A percentile compares a stretch with the other conserved stretches of the same genome.
phyloP scores from a whole-genome alignment of 164 flowering plant species.

The Houttuynia cordata region DNA sequence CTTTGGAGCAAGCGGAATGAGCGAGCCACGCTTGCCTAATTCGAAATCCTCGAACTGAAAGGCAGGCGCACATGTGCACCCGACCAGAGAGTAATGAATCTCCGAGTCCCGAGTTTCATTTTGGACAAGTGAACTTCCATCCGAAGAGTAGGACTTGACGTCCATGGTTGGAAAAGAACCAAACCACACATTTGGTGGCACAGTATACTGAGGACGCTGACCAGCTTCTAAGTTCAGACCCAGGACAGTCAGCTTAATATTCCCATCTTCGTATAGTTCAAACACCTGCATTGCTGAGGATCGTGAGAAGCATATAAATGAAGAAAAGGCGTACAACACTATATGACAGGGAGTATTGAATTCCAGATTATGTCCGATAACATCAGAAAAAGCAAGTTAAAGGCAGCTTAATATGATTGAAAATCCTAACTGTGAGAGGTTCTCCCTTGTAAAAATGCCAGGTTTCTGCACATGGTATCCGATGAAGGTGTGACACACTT shows the following conservation, averaged over 20 bases:
- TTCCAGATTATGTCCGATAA: neutral
- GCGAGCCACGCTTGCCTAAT: constrained; percentile 56
- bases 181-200: constrained; percentile 79
- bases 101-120: constrained; percentile 37
- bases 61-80: constrained; percentile 94
- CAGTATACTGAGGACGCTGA: constrained; percentile 62
- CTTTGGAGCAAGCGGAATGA: constrained; percentile 41
- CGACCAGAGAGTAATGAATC: constrained; percentile 66
- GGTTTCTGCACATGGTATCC: constrained; percentile 77
- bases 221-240: constrained; percentile 43
- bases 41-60: constrained; percentile 87
- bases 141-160: constrained; percentile 23
- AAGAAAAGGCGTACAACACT: neutral
- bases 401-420: neutral
- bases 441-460: constrained; percentile 93
- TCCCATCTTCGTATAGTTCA: constrained; percentile 55
- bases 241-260: constrained; percentile 44
- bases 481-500: constrained; percentile 58
- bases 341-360: neutral
- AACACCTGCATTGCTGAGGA: constrained; percentile 26
- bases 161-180: constrained; percentile 73
- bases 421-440: constrained; percentile 44
- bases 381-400: neutral
- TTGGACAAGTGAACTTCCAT: constrained; percentile 29
- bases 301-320: neutral